These are phyloP conservation scores for Salisapilia sapeloensis DNA, from an alignment of 352 stramenopile species.

Conservation along the genomic window DNA sequence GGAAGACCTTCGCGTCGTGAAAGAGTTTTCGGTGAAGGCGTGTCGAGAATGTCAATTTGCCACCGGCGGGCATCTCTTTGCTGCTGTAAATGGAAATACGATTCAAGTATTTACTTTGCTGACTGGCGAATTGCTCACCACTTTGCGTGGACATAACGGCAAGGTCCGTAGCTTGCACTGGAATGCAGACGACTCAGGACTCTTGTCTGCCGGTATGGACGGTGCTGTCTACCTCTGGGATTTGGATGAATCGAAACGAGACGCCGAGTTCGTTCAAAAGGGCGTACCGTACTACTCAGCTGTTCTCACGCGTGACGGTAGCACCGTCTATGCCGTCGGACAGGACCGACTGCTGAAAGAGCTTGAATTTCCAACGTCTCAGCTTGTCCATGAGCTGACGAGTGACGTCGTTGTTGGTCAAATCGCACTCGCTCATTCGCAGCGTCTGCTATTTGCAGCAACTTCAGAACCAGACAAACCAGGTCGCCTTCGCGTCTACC, in stretches of 20 bases:
- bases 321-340: conserved; percentile 70
- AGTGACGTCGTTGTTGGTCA: conserved; percentile 67
- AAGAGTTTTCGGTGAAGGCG: conserved; percentile 73
- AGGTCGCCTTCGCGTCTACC: conserved; percentile 72
- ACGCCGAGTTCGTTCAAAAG: conserved; percentile 88
- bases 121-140: conserved; percentile 78
- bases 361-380: conserved; percentile 68
- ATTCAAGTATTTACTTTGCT: conserved; percentile 89
- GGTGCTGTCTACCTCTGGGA: conserved; percentile 90
- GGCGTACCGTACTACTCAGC: conserved; percentile 82
- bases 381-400: conserved; percentile 69
- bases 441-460: conserved; percentile 83
- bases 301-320: conserved; percentile 69
- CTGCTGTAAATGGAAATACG: conserved; percentile 85
- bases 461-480: conserved; percentile 52
- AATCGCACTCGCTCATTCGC: conserved; percentile 65
- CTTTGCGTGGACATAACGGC: conserved; percentile 85
- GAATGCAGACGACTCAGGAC: conserved; percentile 68
- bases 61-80: conserved; percentile 85
- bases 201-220: conserved; percentile 84
- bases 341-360: conserved; percentile 83
- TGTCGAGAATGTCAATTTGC: conserved; percentile 73
- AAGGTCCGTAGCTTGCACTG: conserved; percentile 83
- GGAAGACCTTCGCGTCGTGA: conserved; percentile 78
- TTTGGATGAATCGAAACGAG: conserved; percentile 79